phyloP scores from a whole-genome alignment of 352 stramenopile genomes.

The Phytophthora quininea region DNA sequence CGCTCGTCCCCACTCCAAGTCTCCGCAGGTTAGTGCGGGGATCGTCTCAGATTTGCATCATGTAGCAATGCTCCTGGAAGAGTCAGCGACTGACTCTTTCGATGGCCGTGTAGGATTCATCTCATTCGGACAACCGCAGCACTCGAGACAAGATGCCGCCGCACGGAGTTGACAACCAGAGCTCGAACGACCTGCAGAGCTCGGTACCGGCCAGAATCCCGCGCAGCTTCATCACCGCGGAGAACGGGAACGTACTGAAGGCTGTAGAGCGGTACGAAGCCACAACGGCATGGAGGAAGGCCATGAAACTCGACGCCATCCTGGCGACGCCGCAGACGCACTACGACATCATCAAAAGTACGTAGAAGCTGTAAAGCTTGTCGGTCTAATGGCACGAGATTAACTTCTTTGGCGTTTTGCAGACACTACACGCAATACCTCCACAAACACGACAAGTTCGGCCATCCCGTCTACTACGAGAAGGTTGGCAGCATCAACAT shows the following conservation, averaged over 20 bases:
- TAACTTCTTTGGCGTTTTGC: not conserved
- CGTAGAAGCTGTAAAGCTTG: constrained; percentile 8
- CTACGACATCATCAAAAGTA: constrained; percentile 78
- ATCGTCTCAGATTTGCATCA: constrained; percentile 6
- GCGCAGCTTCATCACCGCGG: constrained; percentile 65
- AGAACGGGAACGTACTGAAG: constrained; percentile 65
- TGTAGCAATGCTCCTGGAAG: not conserved
- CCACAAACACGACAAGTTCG: constrained; percentile 82
- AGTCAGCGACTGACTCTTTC: constrained; percentile 1
- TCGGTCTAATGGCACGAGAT: not conserved
- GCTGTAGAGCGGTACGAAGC: constrained; percentile 63
- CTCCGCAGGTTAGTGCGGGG: constrained; percentile 14
- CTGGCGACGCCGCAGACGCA: constrained; percentile 58
- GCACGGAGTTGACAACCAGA: constrained; percentile 19
- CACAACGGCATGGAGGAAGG: constrained; percentile 76
- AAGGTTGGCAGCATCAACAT: constrained; percentile 87
- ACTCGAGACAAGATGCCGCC: not conserved
- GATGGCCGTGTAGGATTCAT: not conserved
- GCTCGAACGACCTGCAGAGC: constrained; percentile 1
- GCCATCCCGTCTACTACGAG: constrained; percentile 82
- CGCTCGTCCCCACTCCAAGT: constrained; percentile 5
- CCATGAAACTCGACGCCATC: constrained; percentile 71
- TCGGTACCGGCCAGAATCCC: constrained; percentile 26
- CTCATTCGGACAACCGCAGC: not conserved
- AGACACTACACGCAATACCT: constrained; percentile 82